Percentiles rank a stretch among this genome's conserved stretches.
Conservation (phyloP, 371 early-diverging fungal genomes). For the Entomophthora muscae region DNA sequence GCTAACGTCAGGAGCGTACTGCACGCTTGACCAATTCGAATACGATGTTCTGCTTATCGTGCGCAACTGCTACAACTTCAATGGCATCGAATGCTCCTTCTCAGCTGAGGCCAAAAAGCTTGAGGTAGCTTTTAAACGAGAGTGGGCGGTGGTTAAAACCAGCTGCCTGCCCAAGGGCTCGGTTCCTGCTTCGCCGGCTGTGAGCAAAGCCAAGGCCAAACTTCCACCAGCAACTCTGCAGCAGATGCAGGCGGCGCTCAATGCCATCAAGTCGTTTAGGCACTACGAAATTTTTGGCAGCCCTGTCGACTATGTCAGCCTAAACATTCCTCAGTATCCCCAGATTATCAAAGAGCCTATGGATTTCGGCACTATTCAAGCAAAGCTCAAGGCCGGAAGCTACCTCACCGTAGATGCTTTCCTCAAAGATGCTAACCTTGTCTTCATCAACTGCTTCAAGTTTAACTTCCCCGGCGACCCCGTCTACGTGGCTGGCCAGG, state of each 20-base stretch:
- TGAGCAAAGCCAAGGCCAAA: not conserved
- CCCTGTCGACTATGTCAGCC: slow-evolving; percentile 27
- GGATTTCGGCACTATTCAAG: slow-evolving; percentile 30
- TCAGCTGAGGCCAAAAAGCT: slow-evolving; percentile 1
- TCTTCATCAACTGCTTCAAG: slow-evolving; percentile 73
- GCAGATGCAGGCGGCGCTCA: not conserved
- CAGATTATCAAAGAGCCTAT: slow-evolving; percentile 37
- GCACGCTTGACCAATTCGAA: slow-evolving; percentile 15
- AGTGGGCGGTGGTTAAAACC: not conserved
- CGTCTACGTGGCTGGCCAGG: slow-evolving; percentile 47
- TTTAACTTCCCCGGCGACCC: slow-evolving; percentile 73
- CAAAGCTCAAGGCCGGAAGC: slow-evolving; percentile 19
- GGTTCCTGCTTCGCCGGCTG: not conserved
- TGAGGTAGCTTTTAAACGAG: not conserved
- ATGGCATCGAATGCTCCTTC: slow-evolving; percentile 17
- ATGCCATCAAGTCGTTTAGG: not conserved
- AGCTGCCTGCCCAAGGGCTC: too few relatives aligned
- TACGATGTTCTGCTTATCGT: slow-evolving; percentile 76
- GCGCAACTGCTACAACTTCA: slow-evolving; percentile 88
- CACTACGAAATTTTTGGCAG: slow-evolving; percentile 13
- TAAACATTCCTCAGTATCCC: slow-evolving; percentile 31
- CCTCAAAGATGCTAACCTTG: slow-evolving; percentile 29
- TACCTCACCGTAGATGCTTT: slow-evolving; percentile 29
- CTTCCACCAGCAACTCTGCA: not conserved
- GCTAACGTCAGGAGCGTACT: slow-evolving; percentile 21